Percentiles rank a stretch among this genome's conserved stretches.
These are phyloP conservation scores for Cladosporium sp. DNA, from an alignment of 2,329 filamentous ascomycete species.

Conservation along the genomic window DNA sequence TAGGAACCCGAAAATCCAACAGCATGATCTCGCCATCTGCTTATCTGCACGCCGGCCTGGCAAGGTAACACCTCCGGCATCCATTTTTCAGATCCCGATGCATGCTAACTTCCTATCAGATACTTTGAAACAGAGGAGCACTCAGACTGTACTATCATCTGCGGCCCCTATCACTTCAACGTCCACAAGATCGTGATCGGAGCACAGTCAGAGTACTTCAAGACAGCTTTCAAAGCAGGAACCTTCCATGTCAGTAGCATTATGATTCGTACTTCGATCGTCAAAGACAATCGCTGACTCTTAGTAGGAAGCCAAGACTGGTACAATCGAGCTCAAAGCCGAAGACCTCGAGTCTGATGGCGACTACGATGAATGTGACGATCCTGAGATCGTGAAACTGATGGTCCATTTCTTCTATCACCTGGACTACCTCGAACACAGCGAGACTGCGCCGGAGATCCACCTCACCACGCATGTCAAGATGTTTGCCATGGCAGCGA, in stretches of 20 bases:
- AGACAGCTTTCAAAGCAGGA: slow-evolving; percentile 11
- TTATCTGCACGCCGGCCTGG: not conserved
- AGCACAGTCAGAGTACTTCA: slow-evolving; percentile 37
- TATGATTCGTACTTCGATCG: no score
- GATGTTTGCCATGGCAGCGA: no score
- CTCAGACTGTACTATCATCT: slow-evolving; percentile 41
- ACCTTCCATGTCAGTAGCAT: slow-evolving; percentile 13
- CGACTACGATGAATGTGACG: slow-evolving; percentile 15
- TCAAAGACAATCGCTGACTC: not conserved
- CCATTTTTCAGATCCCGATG: not conserved
- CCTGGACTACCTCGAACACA: slow-evolving; percentile 18
- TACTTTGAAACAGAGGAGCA: slow-evolving; percentile 21
- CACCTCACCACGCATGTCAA: no score
- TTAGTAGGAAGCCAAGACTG: slow-evolving; percentile 15
- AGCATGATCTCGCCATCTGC: not conserved
- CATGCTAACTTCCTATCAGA: not conserved
- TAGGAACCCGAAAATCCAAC: no score
- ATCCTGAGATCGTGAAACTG: slow-evolving; percentile 22
- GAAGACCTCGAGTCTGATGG: slow-evolving; percentile 2
- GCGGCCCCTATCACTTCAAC: slow-evolving; percentile 36
- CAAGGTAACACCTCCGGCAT: not conserved
- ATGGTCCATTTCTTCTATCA: slow-evolving; percentile 29
- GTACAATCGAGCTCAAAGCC: slow-evolving; percentile 12
- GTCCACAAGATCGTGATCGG: slow-evolving; percentile 41
- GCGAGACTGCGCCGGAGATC: no score